Evolutionary conservation across 1,284 basidiomycete genomes (phyloP).

Genomic region (Cutaneotrichosporon cyanovorans): DNA sequence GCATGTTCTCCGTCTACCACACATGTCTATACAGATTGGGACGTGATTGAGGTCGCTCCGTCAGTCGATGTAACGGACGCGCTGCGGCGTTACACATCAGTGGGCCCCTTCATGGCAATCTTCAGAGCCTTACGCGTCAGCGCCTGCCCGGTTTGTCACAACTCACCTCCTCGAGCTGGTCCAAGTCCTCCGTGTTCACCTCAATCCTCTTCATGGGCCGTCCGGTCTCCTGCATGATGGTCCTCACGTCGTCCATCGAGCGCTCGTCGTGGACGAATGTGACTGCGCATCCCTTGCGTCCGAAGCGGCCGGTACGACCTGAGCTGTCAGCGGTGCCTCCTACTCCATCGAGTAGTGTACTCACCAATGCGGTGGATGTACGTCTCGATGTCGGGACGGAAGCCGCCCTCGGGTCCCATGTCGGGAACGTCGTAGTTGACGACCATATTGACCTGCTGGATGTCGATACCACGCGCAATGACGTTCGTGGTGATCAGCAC

Average conservation of each 20-base stretch:
- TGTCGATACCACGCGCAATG: constrained; percentile 96
- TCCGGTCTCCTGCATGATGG: constrained; percentile 68
- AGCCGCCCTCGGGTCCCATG: constrained; percentile 49
- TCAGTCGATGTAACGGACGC: too few relatives aligned
- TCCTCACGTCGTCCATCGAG: constrained; percentile 77
- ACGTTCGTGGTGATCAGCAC: constrained; percentile 99
- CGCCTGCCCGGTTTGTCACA: background rate
- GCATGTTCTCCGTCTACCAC: too few relatives aligned
- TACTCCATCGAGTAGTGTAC: constrained; percentile 29
- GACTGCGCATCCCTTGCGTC: constrained; percentile 89
- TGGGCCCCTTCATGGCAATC: constrained; percentile 21
- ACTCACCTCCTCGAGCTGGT: constrained; percentile 35
- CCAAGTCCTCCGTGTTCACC: constrained; percentile 32
- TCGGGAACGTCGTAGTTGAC: constrained; percentile 97
- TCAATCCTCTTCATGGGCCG: constrained; percentile 47
- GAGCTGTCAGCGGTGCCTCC: background rate
- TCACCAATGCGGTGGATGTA: constrained; percentile 96
- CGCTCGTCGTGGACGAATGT: constrained; percentile 86
- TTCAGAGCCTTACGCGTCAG: constrained; percentile 26
- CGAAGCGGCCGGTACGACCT: constrained; percentile 89
- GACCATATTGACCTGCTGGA: constrained; percentile 98
- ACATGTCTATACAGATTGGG: too few relatives aligned
- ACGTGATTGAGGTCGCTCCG: too few relatives aligned
- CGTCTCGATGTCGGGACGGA: constrained; percentile 81
- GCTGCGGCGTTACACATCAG: constrained; percentile 1